Evolutionary conservation across 2,329 filamentous ascomycete species (phyloP).

Genomic region (Aaosphaeria arxii): DNA sequence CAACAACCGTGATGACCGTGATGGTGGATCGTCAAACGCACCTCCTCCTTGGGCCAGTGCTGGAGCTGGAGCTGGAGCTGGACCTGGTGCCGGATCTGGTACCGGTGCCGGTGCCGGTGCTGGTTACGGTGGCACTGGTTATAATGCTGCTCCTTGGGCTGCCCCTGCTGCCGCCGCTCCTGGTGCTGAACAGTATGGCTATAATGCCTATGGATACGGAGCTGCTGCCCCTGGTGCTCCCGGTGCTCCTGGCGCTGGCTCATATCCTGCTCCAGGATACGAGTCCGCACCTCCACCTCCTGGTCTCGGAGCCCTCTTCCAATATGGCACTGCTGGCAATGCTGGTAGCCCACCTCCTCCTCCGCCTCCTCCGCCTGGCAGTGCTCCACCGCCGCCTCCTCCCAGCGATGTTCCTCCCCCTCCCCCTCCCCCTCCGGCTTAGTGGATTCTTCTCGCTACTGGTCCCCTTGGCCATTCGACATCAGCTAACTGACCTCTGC

Average conservation of each 20-base stretch:
- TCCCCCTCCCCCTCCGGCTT: constrained; percentile 23
- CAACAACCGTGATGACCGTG: constrained; percentile 45
- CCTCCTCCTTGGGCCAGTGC: constrained; percentile 40
- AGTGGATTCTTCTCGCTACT: constrained; percentile 2
- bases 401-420: constrained; percentile 61
- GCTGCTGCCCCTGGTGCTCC: constrained; percentile 42
- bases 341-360: constrained; percentile 59
- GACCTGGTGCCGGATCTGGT: constrained; percentile 39
- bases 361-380: constrained; percentile 47
- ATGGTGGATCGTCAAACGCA: constrained; percentile 45
- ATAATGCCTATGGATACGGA: constrained; percentile 30
- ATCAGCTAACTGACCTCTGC: too few species aligned
- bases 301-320: constrained; percentile 62
- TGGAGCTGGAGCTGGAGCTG: constrained; percentile 34
- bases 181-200: constrained; percentile 40
- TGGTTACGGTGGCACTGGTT: constrained; percentile 18
- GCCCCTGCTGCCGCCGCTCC: constrained; percentile 23
- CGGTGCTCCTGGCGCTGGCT: constrained; percentile 65
- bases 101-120: constrained; percentile 47
- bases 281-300: constrained; percentile 63
- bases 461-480: too few species aligned
- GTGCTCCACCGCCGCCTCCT: constrained; percentile 11
- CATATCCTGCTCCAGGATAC: constrained; percentile 52
- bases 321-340: constrained; percentile 61
- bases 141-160: constrained; percentile 17